phyloP scores from a whole-genome alignment of 768 basidiomycete species.

The Auriculariales sp. region DNA sequence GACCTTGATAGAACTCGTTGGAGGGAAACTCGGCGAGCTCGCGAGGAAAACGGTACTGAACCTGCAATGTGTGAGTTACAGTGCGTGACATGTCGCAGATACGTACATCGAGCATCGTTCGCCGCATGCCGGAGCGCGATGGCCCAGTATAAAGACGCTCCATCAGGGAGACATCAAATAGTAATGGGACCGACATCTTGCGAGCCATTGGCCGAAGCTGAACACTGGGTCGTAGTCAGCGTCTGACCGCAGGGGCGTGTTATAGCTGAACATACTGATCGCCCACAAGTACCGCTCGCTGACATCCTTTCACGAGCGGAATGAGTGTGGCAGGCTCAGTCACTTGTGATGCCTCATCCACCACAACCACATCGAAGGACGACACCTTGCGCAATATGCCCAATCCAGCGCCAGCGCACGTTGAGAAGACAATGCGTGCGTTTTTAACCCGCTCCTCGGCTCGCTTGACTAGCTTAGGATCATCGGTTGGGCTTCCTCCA shows the following conservation, averaged over 20 bases:
- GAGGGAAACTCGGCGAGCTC: conserved; percentile 50
- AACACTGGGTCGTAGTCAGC: conserved; percentile 25
- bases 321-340: conserved; percentile 53
- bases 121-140: conserved; percentile 21
- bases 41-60: conserved; percentile 51
- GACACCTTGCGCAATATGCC: conserved; percentile 18
- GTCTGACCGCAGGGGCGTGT: background rate
- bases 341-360: conserved; percentile 60
- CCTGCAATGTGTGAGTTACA: conserved; percentile 13
- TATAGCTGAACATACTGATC: conserved; percentile 39
- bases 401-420: conserved; percentile 38
- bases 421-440: conserved; percentile 47
- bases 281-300: conserved; percentile 45
- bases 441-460: conserved; percentile 43
- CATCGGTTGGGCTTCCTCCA: conserved; percentile 48
- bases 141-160: conserved; percentile 40
- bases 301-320: conserved; percentile 49
- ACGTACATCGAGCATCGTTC: conserved; percentile 47
- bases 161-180: conserved; percentile 46
- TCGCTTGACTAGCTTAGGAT: conserved; percentile 38
- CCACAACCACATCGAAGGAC: conserved; percentile 41
- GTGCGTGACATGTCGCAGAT: background rate
- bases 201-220: conserved; percentile 53
- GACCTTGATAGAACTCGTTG: conserved; percentile 43
- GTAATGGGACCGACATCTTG: conserved; percentile 39